phyloP scores from a whole-genome alignment of 306 rosid species.

The Heteromeles arbutifolia region DNA sequence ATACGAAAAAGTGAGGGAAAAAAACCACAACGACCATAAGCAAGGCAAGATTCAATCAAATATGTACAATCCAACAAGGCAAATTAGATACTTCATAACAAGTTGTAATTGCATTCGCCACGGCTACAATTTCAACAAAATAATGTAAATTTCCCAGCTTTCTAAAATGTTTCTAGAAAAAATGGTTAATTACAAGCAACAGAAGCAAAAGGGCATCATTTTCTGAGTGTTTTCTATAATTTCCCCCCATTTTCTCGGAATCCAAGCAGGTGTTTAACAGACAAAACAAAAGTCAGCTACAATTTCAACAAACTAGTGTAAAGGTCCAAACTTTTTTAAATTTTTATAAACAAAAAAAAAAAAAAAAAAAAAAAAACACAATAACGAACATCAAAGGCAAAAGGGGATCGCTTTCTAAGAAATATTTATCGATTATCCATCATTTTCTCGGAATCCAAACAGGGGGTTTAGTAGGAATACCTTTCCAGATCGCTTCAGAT shows the following conservation, averaged over 20 bases:
- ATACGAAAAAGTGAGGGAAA: neutral
- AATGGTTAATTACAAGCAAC: neutral
- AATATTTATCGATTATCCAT: neutral
- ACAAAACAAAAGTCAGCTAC: neutral
- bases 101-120: neutral
- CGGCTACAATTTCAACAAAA: neutral
- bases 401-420: neutral
- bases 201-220: neutral
- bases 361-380: neutral
- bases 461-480: neutral
- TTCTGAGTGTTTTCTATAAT: no score
- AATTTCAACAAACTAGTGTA: neutral
- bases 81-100: neutral
- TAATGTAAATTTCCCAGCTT: neutral
- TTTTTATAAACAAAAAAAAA: neutral
- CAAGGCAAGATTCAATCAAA: neutral
- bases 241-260: neutral
- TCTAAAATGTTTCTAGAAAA: neutral
- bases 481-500: constrained; percentile 53
- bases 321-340: neutral
- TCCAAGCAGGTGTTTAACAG: neutral
- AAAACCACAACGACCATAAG: neutral
- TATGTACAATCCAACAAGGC: neutral
- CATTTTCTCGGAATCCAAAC: neutral
- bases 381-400: neutral